Evolutionary conservation across 169 alveolate genomes (phyloP), one percentile per base, ranked within the genome.

Genomic region (Fabrea salina): DNA sequence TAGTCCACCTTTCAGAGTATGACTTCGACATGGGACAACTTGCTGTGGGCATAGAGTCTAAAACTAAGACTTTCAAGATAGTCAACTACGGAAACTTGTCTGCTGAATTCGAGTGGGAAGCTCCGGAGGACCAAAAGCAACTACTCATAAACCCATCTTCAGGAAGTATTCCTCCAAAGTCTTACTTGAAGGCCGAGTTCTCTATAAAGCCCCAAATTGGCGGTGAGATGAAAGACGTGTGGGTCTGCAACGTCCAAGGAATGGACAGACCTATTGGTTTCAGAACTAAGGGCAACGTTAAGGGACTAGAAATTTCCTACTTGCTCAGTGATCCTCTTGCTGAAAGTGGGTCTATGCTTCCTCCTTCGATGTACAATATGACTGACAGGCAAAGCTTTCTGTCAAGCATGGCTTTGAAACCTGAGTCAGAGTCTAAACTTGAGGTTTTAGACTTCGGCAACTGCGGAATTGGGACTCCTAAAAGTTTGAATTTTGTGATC

Each of bases 71-170:
- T 19, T 84, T 93, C 5, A 86, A 85, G 25, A 37, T 93, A 67
- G 83, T 83, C 41, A 93, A 93, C 59, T 89, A 87, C 54, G 94
- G 95, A 22, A 93, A 93, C 70, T 53, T 93, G 51, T 92, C 94
- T 33, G 86, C 94, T 40, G 82, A 80, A 54, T 93, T 91, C 80
- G 79, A 88, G 78, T 93, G 97, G 96, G 92, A 86, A 41, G 77
- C 77, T 7, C 83, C 72, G 61, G 81, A 64, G 37, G 92, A 93
- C 35, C 82, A 72, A 50, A 79, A 84, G 19, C 70, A 83, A 4
- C 92, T 90, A 0, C 86, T 80, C 50, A 91, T 93, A 74, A 94
- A 88, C 37, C 97, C 97, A 1, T 83, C 84, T 13, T 68, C 84
- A 37, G 97, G 96, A 4, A 85, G 74, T 19, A 84, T 93, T 0